Conservation (phyloP, 2,329 filamentous ascomycete species). For the Trematosphaeria pertusa region DNA sequence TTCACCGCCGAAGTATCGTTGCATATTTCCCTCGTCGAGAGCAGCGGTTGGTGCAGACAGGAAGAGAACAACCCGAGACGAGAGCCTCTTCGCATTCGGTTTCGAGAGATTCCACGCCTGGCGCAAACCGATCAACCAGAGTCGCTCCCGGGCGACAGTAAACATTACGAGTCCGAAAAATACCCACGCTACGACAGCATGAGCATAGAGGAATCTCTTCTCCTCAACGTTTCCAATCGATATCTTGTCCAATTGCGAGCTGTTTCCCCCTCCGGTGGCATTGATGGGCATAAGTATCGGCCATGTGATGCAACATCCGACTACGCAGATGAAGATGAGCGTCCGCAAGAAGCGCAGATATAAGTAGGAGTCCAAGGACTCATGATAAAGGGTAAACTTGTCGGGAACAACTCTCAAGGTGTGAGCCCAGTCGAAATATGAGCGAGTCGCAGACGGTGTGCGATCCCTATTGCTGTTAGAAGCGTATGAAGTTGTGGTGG, state of each 20-base stretch:
- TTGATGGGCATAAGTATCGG: constrained; percentile 90
- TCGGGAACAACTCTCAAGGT: constrained; percentile 67
- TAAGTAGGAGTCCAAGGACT: constrained; percentile 90
- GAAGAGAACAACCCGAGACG: constrained; percentile 88
- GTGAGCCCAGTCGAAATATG: constrained; percentile 51
- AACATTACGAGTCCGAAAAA: constrained; percentile 90
- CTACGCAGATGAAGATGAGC: constrained; percentile 77
- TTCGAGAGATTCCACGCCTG: constrained; percentile 92
- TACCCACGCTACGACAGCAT: constrained; percentile 79
- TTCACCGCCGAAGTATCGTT: constrained; percentile 79
- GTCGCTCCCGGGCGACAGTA: constrained; percentile 83
- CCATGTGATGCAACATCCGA: constrained; percentile 85
- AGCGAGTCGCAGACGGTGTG: constrained; percentile 46
- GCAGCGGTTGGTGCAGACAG: constrained; percentile 82
- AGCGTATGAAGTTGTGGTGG: not conserved
- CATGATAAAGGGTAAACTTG: constrained; percentile 83
- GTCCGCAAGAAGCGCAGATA: constrained; percentile 89
- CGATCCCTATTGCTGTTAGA: constrained; percentile 40
- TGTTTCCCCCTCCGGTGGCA: constrained; percentile 74
- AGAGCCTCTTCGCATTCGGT: constrained; percentile 82
- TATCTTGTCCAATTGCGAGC: constrained; percentile 75
- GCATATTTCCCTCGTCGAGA: constrained; percentile 76
- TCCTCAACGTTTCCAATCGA: constrained; percentile 78
- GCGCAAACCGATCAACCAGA: constrained; percentile 91
- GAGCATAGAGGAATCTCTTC: constrained; percentile 74